Conservation (phyloP, 176 grass and related monocot genomes). For the barley (Hordeum vulgare) region MorexV3_pseudomolecules_assembly NC_058521.1:23930952-23931451, state of each 20-base stretch:
- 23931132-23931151: constrained; percentile 39
- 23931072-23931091: background rate
- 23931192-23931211: too few relatives aligned
- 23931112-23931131: constrained; percentile 36
- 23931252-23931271: too few relatives aligned
- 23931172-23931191: constrained; percentile 5
- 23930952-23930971: too few relatives aligned
- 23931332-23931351: too few relatives aligned
- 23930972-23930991: too few relatives aligned
- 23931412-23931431: constrained; percentile 21
- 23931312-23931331: too few relatives aligned
- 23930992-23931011: too few relatives aligned
- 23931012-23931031: too few relatives aligned
- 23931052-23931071: background rate
- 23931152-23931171: constrained; percentile 7
- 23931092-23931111: background rate
- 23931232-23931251: too few relatives aligned
- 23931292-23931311: too few relatives aligned
- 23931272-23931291: too few relatives aligned
- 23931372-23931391: constrained; percentile 30
- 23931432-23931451: background rate
- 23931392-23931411: constrained; percentile 10
- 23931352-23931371: constrained; percentile 16
- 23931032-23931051: background rate
- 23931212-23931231: too few relatives aligned